phyloP scores from a whole-genome alignment of 1,284 basidiomycete genomes.

The Apiotrichum mycotoxinovorans region DNA sequence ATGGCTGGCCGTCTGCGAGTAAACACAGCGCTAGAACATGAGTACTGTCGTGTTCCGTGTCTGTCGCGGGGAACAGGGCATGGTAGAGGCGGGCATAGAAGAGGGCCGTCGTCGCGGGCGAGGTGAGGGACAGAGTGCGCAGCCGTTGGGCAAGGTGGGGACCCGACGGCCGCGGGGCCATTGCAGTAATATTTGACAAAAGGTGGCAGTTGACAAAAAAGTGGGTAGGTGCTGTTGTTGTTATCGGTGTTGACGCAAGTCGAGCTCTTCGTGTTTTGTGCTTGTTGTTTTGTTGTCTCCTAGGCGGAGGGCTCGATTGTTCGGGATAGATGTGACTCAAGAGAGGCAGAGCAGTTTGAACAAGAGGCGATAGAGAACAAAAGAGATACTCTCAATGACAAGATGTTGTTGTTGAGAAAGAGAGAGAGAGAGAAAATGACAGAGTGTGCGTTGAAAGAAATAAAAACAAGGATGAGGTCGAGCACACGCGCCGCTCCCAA shows the following conservation, averaged over 20 bases:
- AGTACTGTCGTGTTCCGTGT: slow-evolving; percentile 68
- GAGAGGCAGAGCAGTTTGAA: too few species aligned
- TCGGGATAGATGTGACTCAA: too few species aligned
- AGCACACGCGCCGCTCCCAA: too few species aligned
- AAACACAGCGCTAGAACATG: slow-evolving; percentile 78
- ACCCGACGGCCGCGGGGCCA: slow-evolving; percentile 27
- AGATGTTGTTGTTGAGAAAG: too few species aligned
- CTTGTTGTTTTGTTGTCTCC: not conserved
- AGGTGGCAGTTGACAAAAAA: too few species aligned
- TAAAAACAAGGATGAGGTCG: too few species aligned
- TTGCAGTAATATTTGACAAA: slow-evolving; percentile 5
- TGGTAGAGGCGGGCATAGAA: slow-evolving; percentile 44
- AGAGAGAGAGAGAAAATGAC: too few species aligned
- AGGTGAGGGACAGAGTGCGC: slow-evolving; percentile 31
- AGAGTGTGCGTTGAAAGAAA: too few species aligned
- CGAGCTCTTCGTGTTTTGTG: not conserved
- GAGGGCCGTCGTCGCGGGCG: slow-evolving; percentile 33
- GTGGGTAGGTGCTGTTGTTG: not conserved
- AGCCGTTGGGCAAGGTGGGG: slow-evolving; percentile 35
- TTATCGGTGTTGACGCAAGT: not conserved
- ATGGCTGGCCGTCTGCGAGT: slow-evolving; percentile 67
- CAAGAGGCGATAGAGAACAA: too few species aligned
- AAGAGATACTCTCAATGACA: too few species aligned
- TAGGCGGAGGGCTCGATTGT: not conserved
- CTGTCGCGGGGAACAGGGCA: slow-evolving; percentile 32